Evolutionary conservation across 345 rosid species (phyloP).

Genomic region (Eutrema heterophyllum): DNA sequence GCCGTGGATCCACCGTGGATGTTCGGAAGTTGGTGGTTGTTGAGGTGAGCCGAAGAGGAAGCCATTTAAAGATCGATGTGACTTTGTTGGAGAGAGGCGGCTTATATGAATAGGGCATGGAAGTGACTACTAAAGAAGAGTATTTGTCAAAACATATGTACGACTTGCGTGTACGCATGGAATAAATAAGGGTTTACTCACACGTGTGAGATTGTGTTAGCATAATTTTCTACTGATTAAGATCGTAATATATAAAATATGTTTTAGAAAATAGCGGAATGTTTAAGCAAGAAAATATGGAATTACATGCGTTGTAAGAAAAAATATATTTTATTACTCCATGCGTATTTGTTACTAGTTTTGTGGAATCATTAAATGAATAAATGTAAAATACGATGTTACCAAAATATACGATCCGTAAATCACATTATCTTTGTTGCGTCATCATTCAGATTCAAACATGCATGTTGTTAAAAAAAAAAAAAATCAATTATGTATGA

Average conservation of each 20-base stretch:
- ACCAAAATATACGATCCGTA: no score
- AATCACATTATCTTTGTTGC: no score
- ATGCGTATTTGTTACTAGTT: no score
- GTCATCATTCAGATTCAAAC: no score
- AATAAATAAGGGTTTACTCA: constrained; percentile 15
- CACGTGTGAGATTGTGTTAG: constrained; percentile 10
- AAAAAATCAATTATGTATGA: no score
- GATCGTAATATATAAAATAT: neutral
- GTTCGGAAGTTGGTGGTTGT: constrained; percentile 36
- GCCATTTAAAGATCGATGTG: constrained; percentile 12
- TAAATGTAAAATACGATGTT: no score
- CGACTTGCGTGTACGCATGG: constrained; percentile 21
- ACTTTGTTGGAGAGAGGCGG: neutral
- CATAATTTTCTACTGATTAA: neutral
- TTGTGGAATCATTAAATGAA: no score
- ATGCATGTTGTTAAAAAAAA: no score
- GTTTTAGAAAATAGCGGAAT: neutral
- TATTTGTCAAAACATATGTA: constrained; percentile 11
- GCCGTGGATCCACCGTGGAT: constrained; percentile 47
- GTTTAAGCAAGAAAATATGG: neutral
- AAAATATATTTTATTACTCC: no score
- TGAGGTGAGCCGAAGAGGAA: constrained; percentile 46
- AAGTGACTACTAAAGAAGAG: neutral
- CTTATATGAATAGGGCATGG: neutral
- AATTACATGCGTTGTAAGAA: no score